Base-by-base conservation (phyloP, 2,329 filamentous ascomycete genomes). In the Trichoderma sp. region DNA sequence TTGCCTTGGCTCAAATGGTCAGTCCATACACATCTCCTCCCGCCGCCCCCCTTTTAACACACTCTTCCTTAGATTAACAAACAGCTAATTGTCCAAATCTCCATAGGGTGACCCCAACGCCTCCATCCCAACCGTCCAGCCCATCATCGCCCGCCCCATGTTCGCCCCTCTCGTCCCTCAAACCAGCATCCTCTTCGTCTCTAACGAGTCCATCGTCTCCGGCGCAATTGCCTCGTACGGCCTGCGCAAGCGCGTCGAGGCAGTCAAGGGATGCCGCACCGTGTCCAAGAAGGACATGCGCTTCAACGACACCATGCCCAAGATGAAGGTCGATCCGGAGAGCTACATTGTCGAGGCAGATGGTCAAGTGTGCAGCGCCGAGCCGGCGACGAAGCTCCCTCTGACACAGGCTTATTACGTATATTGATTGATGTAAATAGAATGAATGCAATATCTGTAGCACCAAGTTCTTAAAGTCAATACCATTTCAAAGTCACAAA, bases 321-420 rank as follows among this genome's bases (percentile, higher is more conserved):
- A 87, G 83, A 98, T 98, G 93, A 90, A 85, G 77, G 95, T 98
- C 73, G 95, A 98, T 80, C 93, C 95, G 6, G 95, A 98, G 86
- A 91, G 88, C 77, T 98, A 98, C 83, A 88, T 85, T 17, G 95
- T 98, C 30, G 91, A 95, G 83, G 95, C 95, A 2, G 94, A 97
- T 81, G 94, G 93, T 0, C 82, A 88, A 80, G 84, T 90, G 43
- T 95, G 92, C 78, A 87, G 84, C 55, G 93, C 93, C 0, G 93
- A 92, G 81, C 93, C 94, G 4, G 88, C 92, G 26, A 85, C 85
- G 30, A 85, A 79, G 66, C 80, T 98, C 81, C 94, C 94, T 7
- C 84, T 97, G 79, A 90, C 92, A 72, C 94, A 97, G 84, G 85
- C 82, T 15, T 95, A 88, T 78, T 97, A 90, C 80, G 88, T 95